phyloP scores from a whole-genome alignment of 352 stramenopile genomes.

The Ophiocytium majus region DNA sequence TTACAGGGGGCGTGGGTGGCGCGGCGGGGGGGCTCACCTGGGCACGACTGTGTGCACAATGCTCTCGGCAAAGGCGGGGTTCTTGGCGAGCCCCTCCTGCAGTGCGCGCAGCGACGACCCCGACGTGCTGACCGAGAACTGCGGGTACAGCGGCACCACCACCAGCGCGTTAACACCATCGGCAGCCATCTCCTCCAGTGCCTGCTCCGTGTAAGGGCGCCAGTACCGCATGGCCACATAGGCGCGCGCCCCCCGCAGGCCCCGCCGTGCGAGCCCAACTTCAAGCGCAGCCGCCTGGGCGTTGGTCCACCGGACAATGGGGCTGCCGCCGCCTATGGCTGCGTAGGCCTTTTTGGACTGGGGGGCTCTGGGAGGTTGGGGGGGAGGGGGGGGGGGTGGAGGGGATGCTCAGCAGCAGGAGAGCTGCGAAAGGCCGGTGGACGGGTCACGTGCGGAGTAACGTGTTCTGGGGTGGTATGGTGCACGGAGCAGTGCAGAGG shows the following conservation, averaged over 20 bases:
- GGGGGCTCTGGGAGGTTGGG: too few species aligned
- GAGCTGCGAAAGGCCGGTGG: too few species aligned
- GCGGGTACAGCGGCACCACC: constrained; percentile 95
- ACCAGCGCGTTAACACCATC: constrained; percentile 89
- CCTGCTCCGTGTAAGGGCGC: constrained; percentile 91
- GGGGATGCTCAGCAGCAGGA: constrained; percentile 67
- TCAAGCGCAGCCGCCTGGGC: constrained; percentile 71
- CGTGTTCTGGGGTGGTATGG: background rate
- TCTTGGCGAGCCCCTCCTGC: constrained; percentile 72
- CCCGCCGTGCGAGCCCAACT: constrained; percentile 51
- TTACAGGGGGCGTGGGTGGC: too few species aligned
- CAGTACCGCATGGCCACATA: constrained; percentile 98
- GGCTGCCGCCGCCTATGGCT: constrained; percentile 91
- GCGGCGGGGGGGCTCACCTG: background rate
- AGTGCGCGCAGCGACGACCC: constrained; percentile 91
- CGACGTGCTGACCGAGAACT: constrained; percentile 96
- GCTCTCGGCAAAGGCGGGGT: constrained; percentile 60
- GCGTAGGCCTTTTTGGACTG: constrained; percentile 92
- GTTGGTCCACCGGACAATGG: constrained; percentile 95
- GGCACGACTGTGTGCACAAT: constrained; percentile 77
- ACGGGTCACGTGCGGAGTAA: background rate
- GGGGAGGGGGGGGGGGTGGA: constrained; percentile 24
- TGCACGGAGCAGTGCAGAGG: background rate
- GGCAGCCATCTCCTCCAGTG: constrained; percentile 87
- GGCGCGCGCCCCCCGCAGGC: constrained; percentile 62